Percentiles rank a stretch among this genome's conserved stretches.
Evolutionary conservation across 2,329 filamentous ascomycete species (phyloP).

Genomic region (Chrysoporthe puriensis): DNA sequence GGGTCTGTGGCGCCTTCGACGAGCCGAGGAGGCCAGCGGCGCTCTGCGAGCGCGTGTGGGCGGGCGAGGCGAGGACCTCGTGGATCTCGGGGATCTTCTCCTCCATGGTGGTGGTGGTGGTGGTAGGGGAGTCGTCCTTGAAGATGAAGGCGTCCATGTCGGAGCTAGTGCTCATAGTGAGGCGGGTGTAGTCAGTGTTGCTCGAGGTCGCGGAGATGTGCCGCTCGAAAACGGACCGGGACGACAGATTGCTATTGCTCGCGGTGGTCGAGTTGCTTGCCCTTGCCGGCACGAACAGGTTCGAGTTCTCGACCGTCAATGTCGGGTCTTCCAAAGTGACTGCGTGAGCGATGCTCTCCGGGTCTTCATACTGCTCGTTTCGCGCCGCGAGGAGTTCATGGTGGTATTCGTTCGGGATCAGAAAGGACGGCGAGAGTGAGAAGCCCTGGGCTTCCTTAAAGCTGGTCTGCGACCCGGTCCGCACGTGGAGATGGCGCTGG

Average conservation of each 20-base stretch:
- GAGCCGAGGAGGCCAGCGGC: conserved; percentile 21
- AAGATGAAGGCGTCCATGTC: conserved; percentile 38
- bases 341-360: conserved; percentile 40
- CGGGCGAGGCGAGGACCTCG: conserved; percentile 36
- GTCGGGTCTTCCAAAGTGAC: conserved; percentile 40
- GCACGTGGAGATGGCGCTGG: conserved; percentile 41
- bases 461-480: conserved; percentile 53
- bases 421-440: conserved; percentile 62
- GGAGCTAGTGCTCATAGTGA: conserved; percentile 57
- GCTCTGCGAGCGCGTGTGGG: conserved; percentile 26
- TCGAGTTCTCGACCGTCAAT: conserved; percentile 39
- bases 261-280: conserved; percentile 60
- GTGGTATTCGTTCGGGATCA: conserved; percentile 64
- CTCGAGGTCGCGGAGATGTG: conserved; percentile 59
- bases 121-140: conserved; percentile 29
- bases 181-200: conserved; percentile 56
- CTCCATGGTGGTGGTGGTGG: conserved; percentile 28
- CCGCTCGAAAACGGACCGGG: conserved; percentile 52
- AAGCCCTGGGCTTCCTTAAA: conserved; percentile 65
- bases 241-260: conserved; percentile 51
- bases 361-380: conserved; percentile 37
- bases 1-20: conserved; percentile 16
- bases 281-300: conserved; percentile 46
- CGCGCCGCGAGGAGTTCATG: conserved; percentile 55
- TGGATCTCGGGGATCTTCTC: conserved; percentile 36